Base-by-base conservation (phyloP, 768 basidiomycete species). In the Amanita fuliginea region DNA sequence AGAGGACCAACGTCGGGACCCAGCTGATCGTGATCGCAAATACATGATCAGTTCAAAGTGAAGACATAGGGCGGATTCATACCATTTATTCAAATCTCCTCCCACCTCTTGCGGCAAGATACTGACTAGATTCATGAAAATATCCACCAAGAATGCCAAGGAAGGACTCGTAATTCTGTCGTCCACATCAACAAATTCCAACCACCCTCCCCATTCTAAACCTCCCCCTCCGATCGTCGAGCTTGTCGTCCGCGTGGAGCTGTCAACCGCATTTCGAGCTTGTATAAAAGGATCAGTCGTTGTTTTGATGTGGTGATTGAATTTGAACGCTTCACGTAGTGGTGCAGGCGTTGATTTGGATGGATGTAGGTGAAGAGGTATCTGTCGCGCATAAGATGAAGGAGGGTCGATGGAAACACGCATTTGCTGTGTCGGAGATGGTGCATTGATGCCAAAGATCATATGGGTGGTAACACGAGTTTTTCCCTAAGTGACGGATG, bases 1-100 rank as follows among this genome's bases (percentile, higher is more conserved):
- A 64, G 51, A 84, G 65, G 0, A 72, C 69, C 64, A 85, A 68
- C 0, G 83, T 85, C 11, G 81, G 79, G 57, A 66, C 77, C 83
- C 81, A 83, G 34, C 78, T 80, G 47, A 51, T 8, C 28, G n/a
- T n/a, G n/a, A n/a, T n/a, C n/a, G n/a, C 18, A 14, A 6, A n/a
- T n/a, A n/a, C n/a, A n/a, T n/a, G 14, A 30, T 9, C 18, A 30
- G 13, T 7, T 16, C 30, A 13, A 9, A 37, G 34, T 34, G 16
- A 33, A 52, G 26, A 40, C 33, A 51, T 30, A 6, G n/a, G n/a
- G 19, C 16, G 13, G 6, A 16, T 14, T 33, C 55, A 14, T 49
- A 71, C 69, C 67, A 68, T n/a, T 49, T 50, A 9, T 56, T 57
- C 24, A 72, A n/a, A 2, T 66, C 69, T n/a, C 56, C 61, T n/a